Percentiles rank a stretch among this genome's conserved stretches.
phyloP scores from a whole-genome alignment of 495 filamentous ascomycete genomes.

The Jackrogersella multiformis region DNA sequence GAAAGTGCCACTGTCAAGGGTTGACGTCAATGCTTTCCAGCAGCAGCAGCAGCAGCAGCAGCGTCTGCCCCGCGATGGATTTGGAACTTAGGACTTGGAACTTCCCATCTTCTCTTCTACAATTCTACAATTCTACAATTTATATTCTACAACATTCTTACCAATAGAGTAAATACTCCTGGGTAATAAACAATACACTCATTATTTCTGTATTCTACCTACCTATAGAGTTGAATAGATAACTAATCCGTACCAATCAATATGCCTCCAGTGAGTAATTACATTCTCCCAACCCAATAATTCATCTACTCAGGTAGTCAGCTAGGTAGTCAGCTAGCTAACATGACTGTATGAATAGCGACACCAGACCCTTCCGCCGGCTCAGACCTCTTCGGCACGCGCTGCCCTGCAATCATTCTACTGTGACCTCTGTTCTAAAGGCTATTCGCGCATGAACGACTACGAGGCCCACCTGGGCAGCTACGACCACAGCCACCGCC shows the following conservation, averaged over 20 bases:
- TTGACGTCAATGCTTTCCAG: constrained; percentile 17
- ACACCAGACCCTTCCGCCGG: constrained; percentile 62
- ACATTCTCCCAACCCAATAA: not conserved
- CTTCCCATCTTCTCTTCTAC: constrained; percentile 6
- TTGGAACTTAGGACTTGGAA: too few species aligned
- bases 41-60: too few species aligned
- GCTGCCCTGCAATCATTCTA: constrained; percentile 91
- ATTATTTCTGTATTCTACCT: not conserved
- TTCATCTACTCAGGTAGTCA: not conserved
- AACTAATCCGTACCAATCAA: constrained; percentile 18
- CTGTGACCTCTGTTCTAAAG: constrained; percentile 77
- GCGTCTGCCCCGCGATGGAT: constrained; percentile 10
- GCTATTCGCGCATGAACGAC: constrained; percentile 75
- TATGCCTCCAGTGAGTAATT: constrained; percentile 48
- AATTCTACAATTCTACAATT: not conserved
- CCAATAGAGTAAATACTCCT: too few species aligned
- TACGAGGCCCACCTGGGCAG: constrained; percentile 74
- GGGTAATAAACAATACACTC: not conserved
- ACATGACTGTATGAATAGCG: constrained; percentile 42
- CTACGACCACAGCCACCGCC: constrained; percentile 76
- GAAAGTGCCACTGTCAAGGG: not conserved
- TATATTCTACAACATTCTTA: not conserved
- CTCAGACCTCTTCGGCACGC: constrained; percentile 83
- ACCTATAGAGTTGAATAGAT: not conserved
- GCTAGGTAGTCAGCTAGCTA: constrained; percentile 2